Base-by-base conservation (phyloP, 192 early-diverging fungal genomes). In the Coemansia sp. region DNA sequence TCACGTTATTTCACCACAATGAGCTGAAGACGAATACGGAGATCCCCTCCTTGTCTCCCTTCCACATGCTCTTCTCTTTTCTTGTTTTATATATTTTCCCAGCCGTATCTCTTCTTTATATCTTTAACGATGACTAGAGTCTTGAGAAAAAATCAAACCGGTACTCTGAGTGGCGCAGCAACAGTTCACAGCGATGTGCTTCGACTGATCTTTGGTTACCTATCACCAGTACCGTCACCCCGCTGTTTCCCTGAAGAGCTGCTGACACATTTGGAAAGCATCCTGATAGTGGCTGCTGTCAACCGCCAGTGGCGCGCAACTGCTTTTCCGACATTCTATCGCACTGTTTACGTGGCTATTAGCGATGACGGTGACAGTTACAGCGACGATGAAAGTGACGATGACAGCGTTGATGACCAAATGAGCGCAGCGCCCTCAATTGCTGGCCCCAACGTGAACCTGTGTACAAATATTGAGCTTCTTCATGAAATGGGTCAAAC, bases 301-400 rank as follows among this genome's bases (percentile, higher is more conserved):
- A 55, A 47, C 38, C 38, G 46, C 10, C 16, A 38, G 32, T 75
- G 73, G 73, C 62, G 73, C 3, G 63, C 30, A 1, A 19, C 30
- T n/a, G 7, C 67, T 3, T 19, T 65, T 1, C 62, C 67, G 14
- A 33, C 39, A 17, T 19, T 66, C 2, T 62, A 55, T 63, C 55
- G 67, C 35, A 69, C 63, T 3, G 49, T 52, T 1, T 2, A 65
- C 4, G 47, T 75, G 0, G 16, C 35, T 13, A 64, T 52, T 46
- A 17, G 16, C 13, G 16, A 17, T 26, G 26, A 26, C 26, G 26
- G 26, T 26, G 26, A 26, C 26, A 26, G 26, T 26, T 26, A 26
- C 26, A 26, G 26, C 26, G 26, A 26, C 26, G 26, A 26, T 26
- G 26, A 26, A 26, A 26, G 26, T 26, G 26, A 26, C 26, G 26